Base-by-base conservation (phyloP, 148 eudicot species). In the Amaranthus palmeri region DNA sequence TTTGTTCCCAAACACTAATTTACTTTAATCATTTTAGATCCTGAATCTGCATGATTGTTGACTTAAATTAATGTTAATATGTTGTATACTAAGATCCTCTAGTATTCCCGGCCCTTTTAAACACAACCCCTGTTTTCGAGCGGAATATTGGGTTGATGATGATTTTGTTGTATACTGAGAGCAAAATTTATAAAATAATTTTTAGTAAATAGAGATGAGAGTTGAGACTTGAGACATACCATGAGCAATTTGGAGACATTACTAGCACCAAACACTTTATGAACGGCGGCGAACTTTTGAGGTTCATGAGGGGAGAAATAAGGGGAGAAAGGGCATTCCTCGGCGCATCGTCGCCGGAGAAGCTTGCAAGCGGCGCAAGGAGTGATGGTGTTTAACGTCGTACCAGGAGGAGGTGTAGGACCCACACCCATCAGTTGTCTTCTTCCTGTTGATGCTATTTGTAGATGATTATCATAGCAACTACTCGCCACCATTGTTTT, bases 361-460 rank as follows among this genome's bases (percentile, higher is more conserved):
- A 88, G 87, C 80, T 91, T 91, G 71, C 97, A 91, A 12, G 97
- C 93, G 3, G 97, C 97, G 53, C 97, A 91, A 7, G 97, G 93
- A 4, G 93, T 88, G 51, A 87, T 77, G 17, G 86, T 88, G 73
- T 88, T 91, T 65, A 88, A 46, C 55, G 44, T 49, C 40, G 70
- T 17, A 56, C 60, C 60, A 5, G 7, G 36, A 25, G 36, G 36
- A 25, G 36, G 36, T 25, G 36, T 25, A 25, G 36, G 36, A 25
- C 36, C 36, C 36, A 25, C 36, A 25, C 36, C 36, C 36, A 25
- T 25, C 36, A 25, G 4, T 0, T 54, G 4, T 8, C 57, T 54
- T 8, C 57, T 54, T 4, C 10, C 57, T 10, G 4, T 13, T 12
- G 17, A 15, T 3, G 7, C 50, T 11, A 7, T 14, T 17, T 25